Evolutionary conservation across 495 filamentous ascomycete species (phyloP).

Genomic region (Glonium stellatum): DNA sequence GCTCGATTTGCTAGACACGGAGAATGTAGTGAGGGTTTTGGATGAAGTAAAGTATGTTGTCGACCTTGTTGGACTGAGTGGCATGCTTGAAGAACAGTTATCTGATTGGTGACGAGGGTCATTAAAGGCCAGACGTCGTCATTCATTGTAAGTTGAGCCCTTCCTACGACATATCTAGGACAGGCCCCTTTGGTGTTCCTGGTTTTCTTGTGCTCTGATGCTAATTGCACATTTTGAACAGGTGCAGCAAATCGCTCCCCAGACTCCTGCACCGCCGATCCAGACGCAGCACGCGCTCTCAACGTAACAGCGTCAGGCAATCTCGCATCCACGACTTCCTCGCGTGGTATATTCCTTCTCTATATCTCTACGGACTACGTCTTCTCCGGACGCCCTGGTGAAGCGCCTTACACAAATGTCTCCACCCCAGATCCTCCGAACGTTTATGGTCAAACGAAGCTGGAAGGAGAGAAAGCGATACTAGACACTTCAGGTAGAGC

Average conservation of each 20-base stretch:
- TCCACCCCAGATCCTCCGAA: slow-evolving; percentile 65
- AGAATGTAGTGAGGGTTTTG: slow-evolving; percentile 56
- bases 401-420: slow-evolving; percentile 73
- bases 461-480: slow-evolving; percentile 72
- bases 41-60: slow-evolving; percentile 54
- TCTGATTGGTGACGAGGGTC: slow-evolving; percentile 1
- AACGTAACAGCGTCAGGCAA: slow-evolving; percentile 65
- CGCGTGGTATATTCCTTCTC: slow-evolving; percentile 61
- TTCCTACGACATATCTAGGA: neutral
- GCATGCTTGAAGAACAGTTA: neutral
- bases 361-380: slow-evolving; percentile 97
- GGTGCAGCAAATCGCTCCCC: slow-evolving; percentile 89
- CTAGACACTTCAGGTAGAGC: slow-evolving; percentile 37
- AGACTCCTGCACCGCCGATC: slow-evolving; percentile 74
- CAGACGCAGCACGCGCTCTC: slow-evolving; percentile 62
- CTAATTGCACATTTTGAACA: slow-evolving; percentile 31
- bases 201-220: slow-evolving; percentile 1
- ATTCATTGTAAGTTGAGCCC: slow-evolving; percentile 62
- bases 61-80: neutral
- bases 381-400: slow-evolving; percentile 72
- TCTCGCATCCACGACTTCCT: slow-evolving; percentile 60
- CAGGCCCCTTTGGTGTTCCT: neutral
- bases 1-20: slow-evolving; percentile 58
- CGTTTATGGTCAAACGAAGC: slow-evolving; percentile 81
- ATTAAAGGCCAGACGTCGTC: slow-evolving; percentile 65